These are phyloP conservation scores for Didymella lethalis DNA, from an alignment of 2,329 filamentous ascomycete species.

Conservation along the genomic window DNA sequence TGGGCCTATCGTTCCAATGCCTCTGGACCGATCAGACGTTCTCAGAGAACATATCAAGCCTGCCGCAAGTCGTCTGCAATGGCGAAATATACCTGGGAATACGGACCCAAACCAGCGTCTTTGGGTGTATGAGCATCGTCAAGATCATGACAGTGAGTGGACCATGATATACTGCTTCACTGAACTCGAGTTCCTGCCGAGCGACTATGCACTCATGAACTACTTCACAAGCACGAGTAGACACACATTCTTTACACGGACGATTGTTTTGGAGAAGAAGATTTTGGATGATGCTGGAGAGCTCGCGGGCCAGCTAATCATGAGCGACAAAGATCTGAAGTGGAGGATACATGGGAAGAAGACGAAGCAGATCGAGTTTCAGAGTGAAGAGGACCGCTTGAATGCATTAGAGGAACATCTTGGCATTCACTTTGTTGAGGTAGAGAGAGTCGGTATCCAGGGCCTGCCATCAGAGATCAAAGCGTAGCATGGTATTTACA, in stretches of 20 bases:
- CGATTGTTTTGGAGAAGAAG: conserved; percentile 60
- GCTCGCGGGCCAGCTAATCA: conserved; percentile 49
- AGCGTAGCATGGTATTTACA: conserved; percentile 14
- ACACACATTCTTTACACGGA: conserved; percentile 44
- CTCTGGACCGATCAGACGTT: conserved; percentile 41
- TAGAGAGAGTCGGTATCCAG: conserved; percentile 51
- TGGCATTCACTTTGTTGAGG: conserved; percentile 51
- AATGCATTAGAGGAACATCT: conserved; percentile 55
- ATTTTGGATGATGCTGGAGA: conserved; percentile 50
- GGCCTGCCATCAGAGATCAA: conserved; percentile 48
- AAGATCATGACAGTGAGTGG: conserved; percentile 60
- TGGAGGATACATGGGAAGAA: conserved; percentile 55
- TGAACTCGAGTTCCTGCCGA: conserved; percentile 48
- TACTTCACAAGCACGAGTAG: conserved; percentile 46
- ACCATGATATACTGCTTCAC: conserved; percentile 70
- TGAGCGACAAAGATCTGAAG: conserved; percentile 57
- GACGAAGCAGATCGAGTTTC: conserved; percentile 51
- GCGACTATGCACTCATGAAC: conserved; percentile 47
- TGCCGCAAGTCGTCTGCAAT: conserved; percentile 44
- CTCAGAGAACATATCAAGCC: conserved; percentile 43
- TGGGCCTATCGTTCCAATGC: conserved; percentile 51
- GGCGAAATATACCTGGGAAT: conserved; percentile 44
- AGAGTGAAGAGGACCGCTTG: conserved; percentile 55
- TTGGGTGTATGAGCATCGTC: conserved; percentile 55
- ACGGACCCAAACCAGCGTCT: conserved; percentile 50